These are phyloP conservation scores for Solanum chaucha DNA, from an alignment of 257 asterid genomes.

Conservation along the genomic window DNA sequence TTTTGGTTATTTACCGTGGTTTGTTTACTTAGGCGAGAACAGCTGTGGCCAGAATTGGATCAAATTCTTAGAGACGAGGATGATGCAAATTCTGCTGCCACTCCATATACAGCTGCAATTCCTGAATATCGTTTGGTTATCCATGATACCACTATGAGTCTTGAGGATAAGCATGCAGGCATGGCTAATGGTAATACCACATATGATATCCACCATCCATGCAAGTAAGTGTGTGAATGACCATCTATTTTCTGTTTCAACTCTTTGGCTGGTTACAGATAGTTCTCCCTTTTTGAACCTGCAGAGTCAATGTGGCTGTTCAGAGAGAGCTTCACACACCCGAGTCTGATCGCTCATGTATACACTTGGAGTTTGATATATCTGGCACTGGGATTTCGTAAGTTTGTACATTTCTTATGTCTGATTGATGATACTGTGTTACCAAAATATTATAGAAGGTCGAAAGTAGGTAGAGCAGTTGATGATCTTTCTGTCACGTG, in stretches of 20 bases:
- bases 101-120: constrained; percentile 68
- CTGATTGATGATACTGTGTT: neutral
- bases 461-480: neutral
- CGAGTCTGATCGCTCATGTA: constrained; percentile 79
- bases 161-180: constrained; percentile 28
- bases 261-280: constrained; percentile 8
- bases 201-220: constrained; percentile 70
- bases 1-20: neutral
- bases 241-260: neutral
- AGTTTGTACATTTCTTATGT: constrained; percentile 13
- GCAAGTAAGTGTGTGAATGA: constrained; percentile 34
- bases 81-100: constrained; percentile 30
- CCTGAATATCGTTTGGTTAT: constrained; percentile 48
- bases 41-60: constrained; percentile 63
- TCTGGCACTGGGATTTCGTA: constrained; percentile 49
- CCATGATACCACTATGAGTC: constrained; percentile 28
- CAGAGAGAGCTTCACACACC: constrained; percentile 65
- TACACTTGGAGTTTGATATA: constrained; percentile 63
- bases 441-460: neutral
- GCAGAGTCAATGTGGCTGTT: constrained; percentile 67
- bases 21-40: constrained; percentile 44
- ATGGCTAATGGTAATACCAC: constrained; percentile 45
- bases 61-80: constrained; percentile 44
- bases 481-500: neutral
- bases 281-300: constrained; percentile 8